Evolutionary conservation across 1,284 basidiomycete genomes (phyloP).

Genomic region (Cystobasidium pallidum): DNA sequence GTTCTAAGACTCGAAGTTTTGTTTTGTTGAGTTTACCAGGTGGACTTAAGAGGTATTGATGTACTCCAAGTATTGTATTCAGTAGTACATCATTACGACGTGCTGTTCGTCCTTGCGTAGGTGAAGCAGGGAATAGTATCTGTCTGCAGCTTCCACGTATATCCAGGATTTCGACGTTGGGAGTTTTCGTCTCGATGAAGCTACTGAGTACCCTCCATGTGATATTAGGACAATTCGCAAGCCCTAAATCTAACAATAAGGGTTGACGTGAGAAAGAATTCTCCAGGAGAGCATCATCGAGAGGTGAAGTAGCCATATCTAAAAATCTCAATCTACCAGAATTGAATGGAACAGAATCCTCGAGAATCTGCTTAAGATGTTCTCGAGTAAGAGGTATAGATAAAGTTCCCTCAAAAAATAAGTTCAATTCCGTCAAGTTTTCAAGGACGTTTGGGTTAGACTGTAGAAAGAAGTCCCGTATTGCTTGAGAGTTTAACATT

Average conservation of each 20-base stretch:
- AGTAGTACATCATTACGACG: constrained; percentile 41
- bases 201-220: constrained; percentile 68
- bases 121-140: constrained; percentile 54
- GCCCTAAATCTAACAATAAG: constrained; percentile 78
- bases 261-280: constrained; percentile 68
- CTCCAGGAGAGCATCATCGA: constrained; percentile 66
- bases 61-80: constrained; percentile 49
- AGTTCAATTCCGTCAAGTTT: constrained; percentile 74
- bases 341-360: constrained; percentile 77
- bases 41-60: constrained; percentile 62
- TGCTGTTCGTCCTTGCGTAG: constrained; percentile 23
- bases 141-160: constrained; percentile 59
- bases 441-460: constrained; percentile 57
- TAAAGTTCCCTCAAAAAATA: constrained; percentile 87
- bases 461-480: constrained; percentile 66
- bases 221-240: constrained; percentile 79
- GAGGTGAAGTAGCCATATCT: constrained; percentile 80
- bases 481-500: constrained; percentile 75
- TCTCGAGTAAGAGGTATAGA: constrained; percentile 72
- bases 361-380: constrained; percentile 72
- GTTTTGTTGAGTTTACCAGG: constrained; percentile 27
- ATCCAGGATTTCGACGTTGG: constrained; percentile 82
- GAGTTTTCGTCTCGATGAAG: constrained; percentile 72
- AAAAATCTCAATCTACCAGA: constrained; percentile 79
- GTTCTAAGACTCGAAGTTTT: constrained; percentile 80